Evolutionary conservation across 805 yeast genomes (phyloP), one percentile per base, ranked within the genome.

Genomic region (Saccharomycopsis selenospora): DNA sequence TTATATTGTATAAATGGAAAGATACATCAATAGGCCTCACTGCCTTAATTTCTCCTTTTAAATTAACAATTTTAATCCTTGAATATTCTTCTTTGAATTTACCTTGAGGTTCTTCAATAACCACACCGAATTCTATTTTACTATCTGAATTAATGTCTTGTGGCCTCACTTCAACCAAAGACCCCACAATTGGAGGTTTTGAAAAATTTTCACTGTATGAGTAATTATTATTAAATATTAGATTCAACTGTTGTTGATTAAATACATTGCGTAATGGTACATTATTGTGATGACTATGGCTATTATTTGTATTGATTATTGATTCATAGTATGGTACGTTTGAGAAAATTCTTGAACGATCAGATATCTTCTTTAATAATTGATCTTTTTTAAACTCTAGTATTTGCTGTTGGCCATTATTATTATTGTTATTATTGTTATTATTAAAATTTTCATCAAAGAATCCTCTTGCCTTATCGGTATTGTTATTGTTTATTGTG

Each of bases 91-190:
- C 56, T 48, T 65, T 62, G 53, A 72, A 71, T 24, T 54, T 60
- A 3, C 72, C 62, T 38, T 49, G 45, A 0, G 69, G 57, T 17
- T 52, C 62, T 40, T 62, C 47, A 3, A 70, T 43, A 3, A 73
- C 74, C 2, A 71, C 55, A 2, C 77, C 78, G 46, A 67, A 57
- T 3, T 47, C 48, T 3, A 59, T 45, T 1, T 42, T 36, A 13
- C 49, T 54, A 6, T 53, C 54, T n/a, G 22, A n/a, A 4, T 48
- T 40, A 29, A 4, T 29, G 38, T 33, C 38, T 33, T 33, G 38
- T 2, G 56, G 57, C 25, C 60, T 56, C 1, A 63, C 64, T 50
- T 71, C 75, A 5, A 73, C 66, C 1, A 73, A 48, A 2, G 75
- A 67, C 1, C 78, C 78, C 3, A 53, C 22, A 4, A 8, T 27